Evolutionary conservation across 2,329 filamentous ascomycete species (phyloP), one percentile per base, ranked within the genome.

Genomic region (Pseudopyrenochaeta lycopersici): DNA sequence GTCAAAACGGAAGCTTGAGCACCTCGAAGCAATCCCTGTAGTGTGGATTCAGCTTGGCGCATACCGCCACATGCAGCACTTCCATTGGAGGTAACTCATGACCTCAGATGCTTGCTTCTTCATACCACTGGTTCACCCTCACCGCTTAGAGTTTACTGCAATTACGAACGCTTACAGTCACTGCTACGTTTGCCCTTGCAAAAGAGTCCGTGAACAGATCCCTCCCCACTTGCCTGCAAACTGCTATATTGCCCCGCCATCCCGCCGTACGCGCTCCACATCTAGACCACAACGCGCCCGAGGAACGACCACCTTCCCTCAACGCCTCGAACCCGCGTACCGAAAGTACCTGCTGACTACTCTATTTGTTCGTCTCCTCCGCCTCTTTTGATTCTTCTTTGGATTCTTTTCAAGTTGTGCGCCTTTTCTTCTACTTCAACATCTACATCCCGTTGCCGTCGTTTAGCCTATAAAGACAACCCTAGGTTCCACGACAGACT

Each of bases 21-120:
- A 55, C 46, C 40, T 46, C 54, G 48, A 50, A 48, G 32, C n/a
- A 42, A 63, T 49, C 58, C 54, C 53, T 67, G 63, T 51, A 51
- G 47, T 32, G 49, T 30, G 40, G 40, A 17, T 42, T 42, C 12
- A 42, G 27, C 64, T 64, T 63, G 64, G 64, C 63, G 56, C 36
- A 53, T 52, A 31, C 59, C 63, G 66, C 68, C 67, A 69, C 64
- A 48, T 62, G 52, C 63, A 60, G 52, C 60, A 45, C 55, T 43
- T 59, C 58, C 54, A 68, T 62, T 60, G 59, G 62, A 61, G 60
- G 44, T 44, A 52, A 41, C 54, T 57, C 62, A 62, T 62, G 54
- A 65, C 61, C 52, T 51, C 58, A 38, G 52, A 60, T 60, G 46
- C 49, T 60, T 67, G 62, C 61, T 63, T 68, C 60, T 66, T 63